Conservation (phyloP, 345 rosid genomes). For the Citrus australasica region DNA sequence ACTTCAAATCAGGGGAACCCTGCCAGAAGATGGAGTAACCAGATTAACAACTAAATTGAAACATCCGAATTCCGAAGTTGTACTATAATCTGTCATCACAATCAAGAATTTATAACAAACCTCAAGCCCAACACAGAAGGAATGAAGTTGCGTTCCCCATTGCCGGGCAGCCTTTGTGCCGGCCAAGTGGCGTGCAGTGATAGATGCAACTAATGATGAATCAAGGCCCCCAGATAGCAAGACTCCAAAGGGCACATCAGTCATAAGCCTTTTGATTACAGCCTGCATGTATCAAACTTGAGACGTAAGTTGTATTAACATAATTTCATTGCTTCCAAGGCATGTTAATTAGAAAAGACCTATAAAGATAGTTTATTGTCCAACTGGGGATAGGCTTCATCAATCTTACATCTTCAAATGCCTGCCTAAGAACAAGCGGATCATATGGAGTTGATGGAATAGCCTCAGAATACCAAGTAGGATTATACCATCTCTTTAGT, state of each 20-base stretch:
- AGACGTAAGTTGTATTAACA: neutral
- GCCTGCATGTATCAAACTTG: slow-evolving; percentile 42
- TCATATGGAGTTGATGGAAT: slow-evolving; percentile 76
- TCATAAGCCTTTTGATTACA: slow-evolving; percentile 89
- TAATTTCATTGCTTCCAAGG: neutral
- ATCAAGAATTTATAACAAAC: slow-evolving; percentile 24
- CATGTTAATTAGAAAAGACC: neutral
- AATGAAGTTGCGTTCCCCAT: slow-evolving; percentile 88
- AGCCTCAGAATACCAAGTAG: slow-evolving; percentile 72
- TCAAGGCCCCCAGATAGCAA: slow-evolving; percentile 93
- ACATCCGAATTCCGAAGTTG: neutral
- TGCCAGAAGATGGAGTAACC: slow-evolving; percentile 20
- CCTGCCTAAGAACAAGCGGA: slow-evolving; percentile 60
- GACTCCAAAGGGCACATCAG: slow-evolving; percentile 93
- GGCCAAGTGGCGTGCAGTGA: slow-evolving; percentile 77
- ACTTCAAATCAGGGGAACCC: slow-evolving; percentile 90
- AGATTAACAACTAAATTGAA: neutral
- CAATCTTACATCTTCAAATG: slow-evolving; percentile 69
- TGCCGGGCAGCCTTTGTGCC: slow-evolving; percentile 68
- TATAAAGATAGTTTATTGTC: neutral
- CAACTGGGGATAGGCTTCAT: neutral
- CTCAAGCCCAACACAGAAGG: slow-evolving; percentile 91
- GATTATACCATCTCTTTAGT: slow-evolving; percentile 80
- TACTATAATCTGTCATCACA: neutral
- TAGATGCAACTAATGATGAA: slow-evolving; percentile 85